Percentiles rank a stretch among this genome's conserved stretches.
These are phyloP conservation scores for Venturia effusa DNA, from an alignment of 2,329 filamentous ascomycete genomes.

Conservation along the genomic window DNA sequence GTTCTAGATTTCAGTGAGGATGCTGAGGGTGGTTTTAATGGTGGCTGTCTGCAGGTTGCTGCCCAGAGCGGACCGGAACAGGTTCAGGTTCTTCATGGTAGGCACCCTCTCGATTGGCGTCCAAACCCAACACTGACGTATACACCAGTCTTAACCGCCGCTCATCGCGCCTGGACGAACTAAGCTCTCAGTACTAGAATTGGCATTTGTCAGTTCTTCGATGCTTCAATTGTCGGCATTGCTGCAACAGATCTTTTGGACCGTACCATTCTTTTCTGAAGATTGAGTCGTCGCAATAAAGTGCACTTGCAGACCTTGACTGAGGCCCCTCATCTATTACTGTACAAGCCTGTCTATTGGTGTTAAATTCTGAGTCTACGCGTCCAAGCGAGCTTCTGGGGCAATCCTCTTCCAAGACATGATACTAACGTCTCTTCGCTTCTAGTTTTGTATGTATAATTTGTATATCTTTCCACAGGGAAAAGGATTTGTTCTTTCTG, in stretches of 20 bases:
- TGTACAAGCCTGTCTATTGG: neutral
- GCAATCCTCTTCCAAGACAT: neutral
- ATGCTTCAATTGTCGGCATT: neutral
- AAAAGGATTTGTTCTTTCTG: neutral
- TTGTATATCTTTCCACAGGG: neutral
- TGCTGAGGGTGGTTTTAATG: slow-evolving; percentile 17
- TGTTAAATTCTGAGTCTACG: neutral
- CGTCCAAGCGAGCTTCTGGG: neutral
- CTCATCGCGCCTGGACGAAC: neutral
- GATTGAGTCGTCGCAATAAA: neutral
- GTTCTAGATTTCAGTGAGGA: slow-evolving; percentile 48
- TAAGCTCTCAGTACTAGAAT: neutral
- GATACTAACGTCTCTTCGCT: neutral
- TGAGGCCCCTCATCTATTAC: neutral
- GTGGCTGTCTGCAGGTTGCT: slow-evolving; percentile 53
- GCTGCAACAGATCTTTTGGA: neutral
- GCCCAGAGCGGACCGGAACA: slow-evolving; percentile 47
- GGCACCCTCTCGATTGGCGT: neutral
- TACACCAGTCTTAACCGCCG: neutral
- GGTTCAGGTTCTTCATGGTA: slow-evolving; percentile 38
- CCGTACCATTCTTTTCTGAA: neutral
- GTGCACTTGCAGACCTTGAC: neutral
- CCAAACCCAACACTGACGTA: neutral
- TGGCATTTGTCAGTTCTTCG: neutral
- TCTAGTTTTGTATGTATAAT: neutral